Base-by-base conservation (phyloP, 306 rosid genomes). In the Cicer chorassanicum region DNA sequence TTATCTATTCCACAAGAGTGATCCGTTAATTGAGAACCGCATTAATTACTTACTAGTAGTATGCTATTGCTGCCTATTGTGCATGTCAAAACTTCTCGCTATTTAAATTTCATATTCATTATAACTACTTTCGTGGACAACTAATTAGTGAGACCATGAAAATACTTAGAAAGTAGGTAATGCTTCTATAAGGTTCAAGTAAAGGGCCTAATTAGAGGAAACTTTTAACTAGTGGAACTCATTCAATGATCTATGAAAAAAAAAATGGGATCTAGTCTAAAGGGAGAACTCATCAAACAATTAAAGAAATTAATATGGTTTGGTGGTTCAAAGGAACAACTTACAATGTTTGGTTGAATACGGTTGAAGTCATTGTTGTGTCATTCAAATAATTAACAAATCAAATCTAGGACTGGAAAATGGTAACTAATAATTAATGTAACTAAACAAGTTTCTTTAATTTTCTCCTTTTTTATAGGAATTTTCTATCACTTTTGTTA, bases 31-130 rank as follows among this genome's bases (percentile, higher is more conserved):
- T 64, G 59, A 48, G 36, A 77, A 46, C 21, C 59, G 21, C 61
- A 63, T 74, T 75, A 18, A 43, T 24, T 39, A 29, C 36, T 24
- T 39, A 29, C 36, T 4, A 29, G 36, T 29, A 65, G 77, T 44
- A 2, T 61, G 48, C 40, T 46, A 34, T 48, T 41, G 54, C 70
- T 60, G 77, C 70, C 54, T 64, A 57, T 59, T 51, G 14, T 51
- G 68, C 55, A 54, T 54, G 75, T 78, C 78, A 83, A 79, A 65
- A 13, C 29, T 29, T 57, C n/a, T 21, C 1, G 39, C 14, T 57
- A 38, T 67, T 65, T 67, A 34, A 65, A 49, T 29, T 8, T 14
- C 4, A 49, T 57, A 54, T 48, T 76, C 62, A 15, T 53, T 72
- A 62, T 57, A 65, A 55, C 72, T 18, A 59, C 9, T 56, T 38